Evolutionary conservation across 78 protist genomes (phyloP), one percentile per base, ranked within the genome.

Genomic region (Dictyostelium citrinum): DNA sequence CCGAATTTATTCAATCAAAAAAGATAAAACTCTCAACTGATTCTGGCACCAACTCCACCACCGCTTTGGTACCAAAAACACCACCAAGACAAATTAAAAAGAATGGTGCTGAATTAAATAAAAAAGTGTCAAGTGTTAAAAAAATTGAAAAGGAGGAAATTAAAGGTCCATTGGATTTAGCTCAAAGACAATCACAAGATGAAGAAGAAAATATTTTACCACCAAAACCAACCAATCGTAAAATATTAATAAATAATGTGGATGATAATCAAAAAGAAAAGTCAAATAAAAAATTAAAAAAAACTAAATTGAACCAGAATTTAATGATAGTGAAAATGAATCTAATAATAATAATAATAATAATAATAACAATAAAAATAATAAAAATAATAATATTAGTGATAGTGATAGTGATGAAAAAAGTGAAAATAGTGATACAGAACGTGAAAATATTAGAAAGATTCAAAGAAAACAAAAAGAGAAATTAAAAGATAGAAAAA

Each of bases 151-250:
- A 51, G 8, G 64, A 55, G 22, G 64, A 55, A 24, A 29, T 27
- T 27, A 64, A 64, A 64, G 35, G 72, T 64, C 64, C 64, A 55
- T 64, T 64, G 33, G 72, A 64, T 64, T 64, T 64, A 64, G 72
- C 72, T 3, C 31, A 9, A 27, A 64, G 72, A 27, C 72, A 64
- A 64, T 64, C 72, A 64, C 72, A 64, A 64, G 72, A 64, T 64
- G 72, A 64, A 27, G 5, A 24, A 24, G 72, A 64, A 11, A 64
- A 64, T 64, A 24, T 64, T 14, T 70, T 70, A 33, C 77, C 77
- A 31, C 77, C 77, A 70, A 70, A 70, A 33, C 46, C 77, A 27
- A 70, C 77, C 31, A 70, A 70, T 70, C 77, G 77, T 70, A 70
- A 33, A 70, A 70, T 70, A 70, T 17, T 70, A 70, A 29, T 70